Base-by-base conservation (phyloP, 129 eudicot species). In the Lactuca saligna region DNA sequence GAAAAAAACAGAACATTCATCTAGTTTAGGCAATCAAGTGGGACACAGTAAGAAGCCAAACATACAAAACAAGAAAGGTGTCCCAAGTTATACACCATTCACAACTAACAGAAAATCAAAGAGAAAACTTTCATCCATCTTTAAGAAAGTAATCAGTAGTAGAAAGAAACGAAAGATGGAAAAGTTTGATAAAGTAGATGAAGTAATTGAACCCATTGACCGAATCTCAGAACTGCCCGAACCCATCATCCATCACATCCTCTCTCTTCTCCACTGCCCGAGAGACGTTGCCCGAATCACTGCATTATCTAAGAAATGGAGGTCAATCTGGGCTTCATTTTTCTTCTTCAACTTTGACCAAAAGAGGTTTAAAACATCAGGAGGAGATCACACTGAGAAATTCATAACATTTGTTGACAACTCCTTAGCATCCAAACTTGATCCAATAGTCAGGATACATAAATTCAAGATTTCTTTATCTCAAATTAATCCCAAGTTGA, bases 241-340 rank as follows among this genome's bases (percentile, higher is more conserved):
- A 31, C 75, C 74, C 63, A 66, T 87, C 51, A 65, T 84, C 65
- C 95, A 87, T 65, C 83, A 82, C 54, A 87, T 87, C 37, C 79
- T 87, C 29, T 69, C 79, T 35, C 20, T 62, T 65, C 81, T 87
- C 10, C 81, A 53, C 38, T 80, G 65, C 66, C 82, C 85, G 12
- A 84, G 68, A 44, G 89, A 87, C 25, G 83, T 79, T 34, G 75
- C 82, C 13, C 81, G 87, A 63, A 73, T 75, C 39, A 74, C 65
- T 58, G 65, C 65, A 13, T 75, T 80, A 65, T 87, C 90, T 10
- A 87, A 82, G 72, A 84, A 70, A 48, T 87, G 89, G 95, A 79
- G 63, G 29, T 71, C 72, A 14, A 53, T 73, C 14, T 84, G 82
- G 81, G 67, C 70, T 55, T 79, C 95, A 1, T 84, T 69, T 71